Base-by-base conservation (phyloP, 305 asterid species). In the Solanum hybrid region DNA sequence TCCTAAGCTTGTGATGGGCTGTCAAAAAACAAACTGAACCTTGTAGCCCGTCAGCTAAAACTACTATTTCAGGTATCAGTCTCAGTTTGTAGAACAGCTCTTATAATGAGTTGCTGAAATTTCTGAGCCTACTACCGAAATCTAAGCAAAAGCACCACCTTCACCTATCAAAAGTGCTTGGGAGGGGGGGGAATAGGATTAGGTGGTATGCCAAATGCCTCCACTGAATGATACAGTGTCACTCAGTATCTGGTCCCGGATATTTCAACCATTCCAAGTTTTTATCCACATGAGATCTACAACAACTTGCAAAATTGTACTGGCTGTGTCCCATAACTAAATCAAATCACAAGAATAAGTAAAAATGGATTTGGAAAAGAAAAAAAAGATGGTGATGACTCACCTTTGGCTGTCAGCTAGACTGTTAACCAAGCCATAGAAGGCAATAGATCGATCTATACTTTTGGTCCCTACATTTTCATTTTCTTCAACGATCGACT, bases 391-490 rank as follows among this genome's bases (percentile, higher is more conserved):
- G 88, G 7, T 31, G 77, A 85, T 57, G 14, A 91, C 94, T 93
- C 84, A 97, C 99, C 98, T 93, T 90, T 95, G 99, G 90, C 92
- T 95, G 91, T 96, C 99, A 80, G 95, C 96, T 91, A 96, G 96
- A 91, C 91, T 95, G 93, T 94, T 96, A 79, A 97, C 98, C 94
- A 97, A 92, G 89, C 93, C 93, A 91, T 90, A 97, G 96, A 96
- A 96, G 79, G 99, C 92, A 93, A 97, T 95, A 41, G 93, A 93
- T 86, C 99, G 96, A 88, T 91, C 92, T 88, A 89, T 88, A 88
- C 91, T 91, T 89, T 93, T 93, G 87, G 90, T 93, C 38, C 91
- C 89, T 41, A 41, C 41, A 61, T 31, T 73, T 88, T 92, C 95
- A 89, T 89, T 91, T 89, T 91, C 94, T 90, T 93, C 96, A 41